These are phyloP conservation scores for Jamesozyma piceae DNA, from an alignment of 805 yeast genomes.

Conservation along the genomic window DNA sequence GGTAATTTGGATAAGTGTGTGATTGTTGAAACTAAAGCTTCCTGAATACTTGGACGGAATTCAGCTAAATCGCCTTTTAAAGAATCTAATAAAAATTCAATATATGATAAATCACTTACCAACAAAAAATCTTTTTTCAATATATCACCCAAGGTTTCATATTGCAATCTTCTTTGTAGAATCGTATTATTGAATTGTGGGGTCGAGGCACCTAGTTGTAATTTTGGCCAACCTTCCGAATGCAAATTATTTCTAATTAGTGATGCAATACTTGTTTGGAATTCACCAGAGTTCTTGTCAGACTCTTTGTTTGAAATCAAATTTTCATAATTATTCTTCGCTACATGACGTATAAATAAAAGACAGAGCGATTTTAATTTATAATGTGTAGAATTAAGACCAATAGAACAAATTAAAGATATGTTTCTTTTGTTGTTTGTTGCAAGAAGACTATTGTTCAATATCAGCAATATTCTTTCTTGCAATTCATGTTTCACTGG, in stretches of 20 bases:
- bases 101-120: slow-evolving; percentile 38
- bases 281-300: slow-evolving; percentile 9
- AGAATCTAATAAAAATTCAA: slow-evolving; percentile 64
- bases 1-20: slow-evolving; percentile 38
- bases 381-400: slow-evolving; percentile 45
- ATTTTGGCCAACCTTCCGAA: slow-evolving; percentile 53
- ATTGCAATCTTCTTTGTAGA: slow-evolving; percentile 51
- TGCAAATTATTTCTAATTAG: slow-evolving; percentile 44
- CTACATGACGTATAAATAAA: slow-evolving; percentile 56
- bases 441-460: slow-evolving; percentile 46
- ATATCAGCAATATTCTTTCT: slow-evolving; percentile 43
- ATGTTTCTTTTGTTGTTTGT: slow-evolving; percentile 33
- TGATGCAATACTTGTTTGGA: slow-evolving; percentile 35
- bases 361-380: slow-evolving; percentile 50
- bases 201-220: slow-evolving; percentile 27
- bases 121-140: slow-evolving; percentile 39
- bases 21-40: slow-evolving; percentile 53
- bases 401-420: slow-evolving; percentile 45
- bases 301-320: slow-evolving; percentile 7
- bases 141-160: slow-evolving; percentile 70
- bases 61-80: slow-evolving; percentile 55
- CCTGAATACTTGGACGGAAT: slow-evolving; percentile 59
- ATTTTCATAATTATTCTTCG: slow-evolving; percentile 25
- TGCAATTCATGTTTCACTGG: slow-evolving; percentile 49
- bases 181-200: slow-evolving; percentile 34